These are phyloP conservation scores for Rugonectria rugulosa DNA, from an alignment of 2,329 filamentous ascomycete genomes.

Conservation along the genomic window DNA sequence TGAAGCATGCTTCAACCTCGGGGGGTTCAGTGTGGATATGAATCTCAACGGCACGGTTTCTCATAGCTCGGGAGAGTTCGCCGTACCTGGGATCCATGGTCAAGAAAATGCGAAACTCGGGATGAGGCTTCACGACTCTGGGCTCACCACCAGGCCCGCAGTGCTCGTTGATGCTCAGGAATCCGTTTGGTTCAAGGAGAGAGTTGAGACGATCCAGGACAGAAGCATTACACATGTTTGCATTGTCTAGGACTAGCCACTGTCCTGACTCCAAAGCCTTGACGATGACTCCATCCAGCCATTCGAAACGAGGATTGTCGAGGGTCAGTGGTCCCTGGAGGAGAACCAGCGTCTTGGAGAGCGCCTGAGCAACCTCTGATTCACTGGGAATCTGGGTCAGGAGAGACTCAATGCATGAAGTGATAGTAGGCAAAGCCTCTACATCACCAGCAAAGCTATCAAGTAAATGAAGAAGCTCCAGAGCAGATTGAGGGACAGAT, in stretches of 20 bases:
- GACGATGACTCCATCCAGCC: constrained; percentile 92
- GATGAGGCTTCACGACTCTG: constrained; percentile 80
- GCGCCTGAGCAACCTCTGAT: constrained; percentile 54
- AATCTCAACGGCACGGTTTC: constrained; percentile 92
- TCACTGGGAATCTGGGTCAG: constrained; percentile 51
- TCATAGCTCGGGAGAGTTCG: constrained; percentile 94
- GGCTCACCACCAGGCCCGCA: constrained; percentile 83
- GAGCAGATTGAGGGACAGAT: constrained; percentile 53
- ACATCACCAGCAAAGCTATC: constrained; percentile 50
- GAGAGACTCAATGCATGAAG: constrained; percentile 49
- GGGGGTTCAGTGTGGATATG: constrained; percentile 66
- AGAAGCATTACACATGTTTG: constrained; percentile 94
- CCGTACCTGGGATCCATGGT: constrained; percentile 93
- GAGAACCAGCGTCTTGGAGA: constrained; percentile 58
- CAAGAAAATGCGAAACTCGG: constrained; percentile 89
- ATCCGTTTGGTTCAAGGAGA: constrained; percentile 87
- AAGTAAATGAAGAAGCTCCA: constrained; percentile 61
- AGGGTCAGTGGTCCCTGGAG: constrained; percentile 63
- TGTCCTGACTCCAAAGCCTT: constrained; percentile 84
- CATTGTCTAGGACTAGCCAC: constrained; percentile 96
- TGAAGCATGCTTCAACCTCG: constrained; percentile 42
- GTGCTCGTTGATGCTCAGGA: constrained; percentile 92
- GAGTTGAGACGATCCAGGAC: constrained; percentile 96
- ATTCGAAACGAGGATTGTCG: constrained; percentile 86
- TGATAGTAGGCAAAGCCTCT: constrained; percentile 48